Evolutionary conservation across 78 protist genomes (phyloP).

Genomic region (Salpingoeca rosetta): DNA sequence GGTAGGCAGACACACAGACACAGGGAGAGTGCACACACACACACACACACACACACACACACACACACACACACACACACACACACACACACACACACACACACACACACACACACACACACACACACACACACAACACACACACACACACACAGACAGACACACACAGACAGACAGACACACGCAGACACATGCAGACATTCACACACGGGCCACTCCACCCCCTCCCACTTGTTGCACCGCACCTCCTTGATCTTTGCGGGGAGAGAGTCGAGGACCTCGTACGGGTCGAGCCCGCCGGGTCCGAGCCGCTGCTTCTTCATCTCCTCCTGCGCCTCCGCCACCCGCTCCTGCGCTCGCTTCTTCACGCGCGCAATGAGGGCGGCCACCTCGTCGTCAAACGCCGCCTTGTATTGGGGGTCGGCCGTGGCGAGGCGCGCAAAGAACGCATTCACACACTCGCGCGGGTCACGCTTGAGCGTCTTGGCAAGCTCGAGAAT

Average conservation of each 20-base stretch:
- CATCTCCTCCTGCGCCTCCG: background rate
- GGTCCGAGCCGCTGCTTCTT: constrained; percentile 28
- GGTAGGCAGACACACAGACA: too few species aligned
- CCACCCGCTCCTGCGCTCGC: background rate
- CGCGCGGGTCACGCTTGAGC: background rate
- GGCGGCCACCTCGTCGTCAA: background rate
- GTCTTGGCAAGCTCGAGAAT: constrained; percentile 13
- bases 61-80: constrained; percentile 7
- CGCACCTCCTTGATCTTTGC: background rate
- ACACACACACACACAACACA: too few species aligned
- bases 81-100: background rate
- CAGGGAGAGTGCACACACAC: too few species aligned
- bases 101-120: background rate
- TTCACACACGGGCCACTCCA: background rate
- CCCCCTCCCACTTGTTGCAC: constrained; percentile 1
- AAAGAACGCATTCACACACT: background rate
- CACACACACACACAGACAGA: background rate
- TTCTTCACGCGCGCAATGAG: constrained; percentile 25
- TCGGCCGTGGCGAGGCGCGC: background rate
- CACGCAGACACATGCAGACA: too few species aligned
- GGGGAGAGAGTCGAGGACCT: constrained; percentile 33
- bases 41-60: background rate
- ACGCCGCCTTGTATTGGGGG: constrained; percentile 9
- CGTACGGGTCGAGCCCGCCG: constrained; percentile 41
- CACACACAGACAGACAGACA: background rate